Evolutionary conservation across 163 green algal genomes (phyloP).

Genomic region (Coccomyxa subellipsoidea): DNA sequence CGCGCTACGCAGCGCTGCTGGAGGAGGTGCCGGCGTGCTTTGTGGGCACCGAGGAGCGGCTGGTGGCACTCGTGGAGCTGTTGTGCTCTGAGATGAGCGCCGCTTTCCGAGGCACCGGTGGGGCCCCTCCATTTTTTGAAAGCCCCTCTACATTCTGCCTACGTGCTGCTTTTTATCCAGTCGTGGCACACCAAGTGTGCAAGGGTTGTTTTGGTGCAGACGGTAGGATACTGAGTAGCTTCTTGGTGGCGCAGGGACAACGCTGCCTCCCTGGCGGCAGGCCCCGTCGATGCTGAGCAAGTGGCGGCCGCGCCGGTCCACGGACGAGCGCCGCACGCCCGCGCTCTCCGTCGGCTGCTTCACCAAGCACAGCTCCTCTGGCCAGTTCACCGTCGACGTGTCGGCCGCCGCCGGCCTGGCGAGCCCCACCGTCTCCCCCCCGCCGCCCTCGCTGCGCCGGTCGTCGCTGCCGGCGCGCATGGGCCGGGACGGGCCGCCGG

Average conservation of each 20-base stretch:
- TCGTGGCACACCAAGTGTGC: too few relatives aligned
- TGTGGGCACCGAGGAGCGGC: conserved; percentile 20
- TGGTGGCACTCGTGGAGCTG: conserved; percentile 37
- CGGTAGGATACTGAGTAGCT: neutral
- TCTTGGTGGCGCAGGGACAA: conserved; percentile 17
- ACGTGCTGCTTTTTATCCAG: too few relatives aligned
- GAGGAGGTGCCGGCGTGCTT: conserved; percentile 33
- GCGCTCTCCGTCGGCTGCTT: neutral
- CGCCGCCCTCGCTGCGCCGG: neutral
- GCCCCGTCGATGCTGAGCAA: conserved; percentile 51
- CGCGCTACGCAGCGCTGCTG: conserved; percentile 40
- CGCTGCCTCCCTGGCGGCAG: conserved; percentile 59
- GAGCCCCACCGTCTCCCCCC: neutral
- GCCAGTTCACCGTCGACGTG: neutral
- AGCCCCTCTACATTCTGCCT: too few relatives aligned
- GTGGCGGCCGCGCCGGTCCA: conserved; percentile 49
- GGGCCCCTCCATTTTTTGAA: neutral
- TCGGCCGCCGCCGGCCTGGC: neutral
- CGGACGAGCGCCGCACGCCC: conserved; percentile 27
- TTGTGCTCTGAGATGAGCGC: conserved; percentile 49
- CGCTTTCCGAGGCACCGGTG: conserved; percentile 35
- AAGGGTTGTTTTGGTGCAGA: neutral
- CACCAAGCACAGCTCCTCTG: neutral
- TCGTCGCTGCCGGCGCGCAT: neutral
- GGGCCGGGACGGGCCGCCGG: neutral